Conservation (phyloP, 2,329 filamentous ascomycete genomes). For the Xenosphaeropsis pyriputrescens region DNA sequence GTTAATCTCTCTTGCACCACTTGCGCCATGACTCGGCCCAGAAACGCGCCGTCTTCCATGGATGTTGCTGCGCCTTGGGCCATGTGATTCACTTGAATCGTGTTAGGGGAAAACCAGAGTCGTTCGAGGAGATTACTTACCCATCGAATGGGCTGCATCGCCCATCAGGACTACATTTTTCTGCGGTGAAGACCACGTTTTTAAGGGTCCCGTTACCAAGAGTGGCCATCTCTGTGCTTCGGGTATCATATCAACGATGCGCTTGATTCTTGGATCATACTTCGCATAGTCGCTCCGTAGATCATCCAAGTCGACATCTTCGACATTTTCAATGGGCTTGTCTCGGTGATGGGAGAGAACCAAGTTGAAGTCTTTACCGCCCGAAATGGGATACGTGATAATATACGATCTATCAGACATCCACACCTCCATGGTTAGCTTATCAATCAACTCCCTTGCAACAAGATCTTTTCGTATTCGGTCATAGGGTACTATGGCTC, state of each 20-base stretch:
- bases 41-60: conserved; percentile 27
- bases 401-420: conserved; percentile 23
- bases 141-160: conserved; percentile 26
- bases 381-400: conserved; percentile 27
- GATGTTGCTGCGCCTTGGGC: conserved; percentile 27
- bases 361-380: conserved; percentile 24
- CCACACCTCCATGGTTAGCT: conserved; percentile 27
- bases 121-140: background rate
- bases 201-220: conserved; percentile 24
- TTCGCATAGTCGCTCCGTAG: conserved; percentile 22
- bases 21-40: conserved; percentile 20
- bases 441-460: conserved; percentile 20
- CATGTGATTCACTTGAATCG: conserved; percentile 20
- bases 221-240: conserved; percentile 23
- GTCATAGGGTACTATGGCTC: conserved; percentile 25
- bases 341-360: conserved; percentile 25
- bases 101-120: background rate
- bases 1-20: conserved; percentile 19
- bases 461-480: conserved; percentile 23
- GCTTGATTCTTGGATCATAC: conserved; percentile 25
- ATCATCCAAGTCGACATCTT: conserved; percentile 22
- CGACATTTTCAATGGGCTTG: conserved; percentile 17
- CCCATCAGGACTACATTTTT: conserved; percentile 28
- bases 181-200: conserved; percentile 23
- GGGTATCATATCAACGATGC: conserved; percentile 16